A percentile compares a stretch with the other conserved stretches of the same genome.
Evolutionary conservation across 768 basidiomycete genomes (phyloP).

Genomic region (Amanita phalloides): DNA sequence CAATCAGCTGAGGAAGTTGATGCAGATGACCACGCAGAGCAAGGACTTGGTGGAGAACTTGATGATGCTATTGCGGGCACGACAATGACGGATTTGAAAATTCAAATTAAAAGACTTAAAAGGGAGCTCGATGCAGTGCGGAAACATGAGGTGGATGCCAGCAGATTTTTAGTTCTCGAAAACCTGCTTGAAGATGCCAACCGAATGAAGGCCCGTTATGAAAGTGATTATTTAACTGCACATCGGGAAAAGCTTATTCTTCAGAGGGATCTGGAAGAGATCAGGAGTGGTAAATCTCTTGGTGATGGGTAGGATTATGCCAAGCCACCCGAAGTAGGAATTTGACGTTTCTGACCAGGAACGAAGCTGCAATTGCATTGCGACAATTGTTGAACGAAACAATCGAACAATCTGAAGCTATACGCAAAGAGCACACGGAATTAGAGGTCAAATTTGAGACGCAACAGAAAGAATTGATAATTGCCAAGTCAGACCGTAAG

Average conservation of each 20-base stretch:
- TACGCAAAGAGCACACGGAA: conserved; percentile 59
- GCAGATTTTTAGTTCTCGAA: conserved; percentile 76
- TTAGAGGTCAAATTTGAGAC: conserved; percentile 62
- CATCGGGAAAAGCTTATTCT: conserved; percentile 78
- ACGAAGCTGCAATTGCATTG: conserved; percentile 82
- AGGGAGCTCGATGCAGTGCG: conserved; percentile 69
- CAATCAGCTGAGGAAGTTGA: conserved; percentile 15
- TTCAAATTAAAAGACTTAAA: conserved; percentile 73
- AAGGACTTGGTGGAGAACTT: conserved; percentile 77
- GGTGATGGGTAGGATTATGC: conserved; percentile 59
- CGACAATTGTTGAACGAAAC: conserved; percentile 84
- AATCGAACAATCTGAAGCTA: conserved; percentile 63
- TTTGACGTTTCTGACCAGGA: conserved; percentile 26
- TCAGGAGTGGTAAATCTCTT: conserved; percentile 72
- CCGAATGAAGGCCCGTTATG: conserved; percentile 81
- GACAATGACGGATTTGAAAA: conserved; percentile 86
- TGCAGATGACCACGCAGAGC: conserved; percentile 31
- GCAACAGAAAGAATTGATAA: conserved; percentile 55
- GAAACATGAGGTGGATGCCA: conserved; percentile 69
- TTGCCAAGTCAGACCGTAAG: conserved; percentile 82
- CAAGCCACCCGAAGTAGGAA: conserved; percentile 1
- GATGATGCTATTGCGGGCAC: conserved; percentile 76
- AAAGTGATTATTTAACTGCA: conserved; percentile 74
- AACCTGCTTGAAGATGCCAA: conserved; percentile 88
- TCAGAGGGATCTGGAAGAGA: conserved; percentile 79